These are phyloP conservation scores for Thielaviopsis punctulata DNA, from an alignment of 2,329 filamentous ascomycete genomes.

Conservation along the genomic window DNA sequence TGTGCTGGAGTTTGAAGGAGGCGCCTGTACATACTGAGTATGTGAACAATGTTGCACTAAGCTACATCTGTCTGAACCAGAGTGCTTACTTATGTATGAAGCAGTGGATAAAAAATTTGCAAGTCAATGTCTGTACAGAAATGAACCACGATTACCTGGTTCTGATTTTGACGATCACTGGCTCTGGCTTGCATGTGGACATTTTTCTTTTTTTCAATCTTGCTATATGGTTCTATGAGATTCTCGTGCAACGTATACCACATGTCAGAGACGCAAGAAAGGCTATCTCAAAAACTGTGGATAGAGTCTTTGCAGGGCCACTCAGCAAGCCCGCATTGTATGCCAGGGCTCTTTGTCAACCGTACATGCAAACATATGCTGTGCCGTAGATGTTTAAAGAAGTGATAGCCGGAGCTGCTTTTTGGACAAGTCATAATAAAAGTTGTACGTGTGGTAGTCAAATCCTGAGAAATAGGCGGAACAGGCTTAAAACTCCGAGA, in stretches of 20 bases:
- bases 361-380: background rate
- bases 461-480: background rate
- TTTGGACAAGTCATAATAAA: background rate
- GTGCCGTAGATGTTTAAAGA: background rate
- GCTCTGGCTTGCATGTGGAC: background rate
- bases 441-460: background rate
- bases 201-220: background rate
- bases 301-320: background rate
- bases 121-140: too few relatives aligned
- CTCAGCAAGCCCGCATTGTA: background rate
- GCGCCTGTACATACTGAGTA: background rate
- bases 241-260: background rate
- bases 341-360: background rate
- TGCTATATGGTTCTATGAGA: background rate
- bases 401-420: background rate
- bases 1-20: background rate
- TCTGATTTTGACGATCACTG: background rate
- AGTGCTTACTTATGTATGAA: background rate
- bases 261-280: background rate
- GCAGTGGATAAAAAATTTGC: background rate
- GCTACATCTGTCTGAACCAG: background rate
- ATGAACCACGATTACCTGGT: background rate
- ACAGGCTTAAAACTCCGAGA: background rate
- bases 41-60: background rate
- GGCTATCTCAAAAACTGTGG: too few relatives aligned